Base-by-base conservation (phyloP, 345 rosid species). In the Salix koriyanagi region DNA sequence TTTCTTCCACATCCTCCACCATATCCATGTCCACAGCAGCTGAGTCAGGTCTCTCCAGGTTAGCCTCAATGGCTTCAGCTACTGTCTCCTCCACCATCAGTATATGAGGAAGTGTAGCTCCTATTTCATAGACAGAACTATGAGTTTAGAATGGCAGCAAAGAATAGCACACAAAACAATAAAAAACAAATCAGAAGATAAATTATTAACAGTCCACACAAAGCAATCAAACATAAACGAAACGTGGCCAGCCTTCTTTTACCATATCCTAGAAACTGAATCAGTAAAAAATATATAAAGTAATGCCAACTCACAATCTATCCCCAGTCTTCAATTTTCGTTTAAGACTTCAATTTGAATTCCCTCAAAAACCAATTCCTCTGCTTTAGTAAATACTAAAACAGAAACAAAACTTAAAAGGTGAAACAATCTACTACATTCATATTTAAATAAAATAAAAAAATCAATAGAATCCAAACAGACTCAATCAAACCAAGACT, bases 21-120 rank as follows among this genome's bases (percentile, higher is more conserved):
- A 74, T 39, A 74, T 79, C 82, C 77, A 61, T 74, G 30, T 74
- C 82, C 8, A 46, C 74, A 0, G 70, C 4, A 3, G 23, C 48
- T 19, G 76, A 4, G n/a, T 72, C 72, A n/a, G 41, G 37, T 21
- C 26, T 74, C 60, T 18, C 76, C 62, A 18, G 74, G 44, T 42
- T 76, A 39, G 69, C 12, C 46, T 46, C 56, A 37, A 25, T 48
- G 66, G 75, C 65, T 23, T 68, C 73, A 6, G 68, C 34, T 32
- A 54, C 36, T 67, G 30, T 67, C 48, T 34, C 71, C 19, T 73
- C 81, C 21, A 69, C 60, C 77, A 73, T 73, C 36, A 6, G 36
- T 77, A 77, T n/a, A 18, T 1, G 12, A 56, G 62, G n/a, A 58
- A 58, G 23, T 58, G 62, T 23, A 58, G 64, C 64, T 58, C 64